Evolutionary conservation across 768 basidiomycete species (phyloP), one percentile per base, ranked within the genome.

Genomic region (Suillus clintonianus): DNA sequence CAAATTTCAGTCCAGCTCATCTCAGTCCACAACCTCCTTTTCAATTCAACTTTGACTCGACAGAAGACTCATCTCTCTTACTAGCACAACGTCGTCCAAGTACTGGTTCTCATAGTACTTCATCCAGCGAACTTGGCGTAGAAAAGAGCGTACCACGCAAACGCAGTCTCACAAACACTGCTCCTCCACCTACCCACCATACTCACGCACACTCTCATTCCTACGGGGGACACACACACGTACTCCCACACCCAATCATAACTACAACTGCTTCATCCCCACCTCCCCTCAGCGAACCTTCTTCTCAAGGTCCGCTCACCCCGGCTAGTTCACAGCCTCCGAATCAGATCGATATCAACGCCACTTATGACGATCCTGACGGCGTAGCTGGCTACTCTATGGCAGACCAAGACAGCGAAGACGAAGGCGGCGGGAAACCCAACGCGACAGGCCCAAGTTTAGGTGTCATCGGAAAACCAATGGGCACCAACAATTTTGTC

Each of bases 401-500:
- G 5, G 64, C 62, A 2, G 76, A 77, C 1, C 19, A 48, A 71
- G 68, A 32, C 14, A 37, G 37, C 59, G 56, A 50, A 24, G 47
- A 53, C 5, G 10, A 59, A 11, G 65, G 65, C 39, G 65, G 65
- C 39, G 37, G 65, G 3, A 73, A 72, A 45, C 3, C 68, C 7
- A 60, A 67, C 3, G 66, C 72, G 2, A 65, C 68, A 39, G 68
- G 65, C 41, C 77, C 76, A 13, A 78, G 76, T n/a, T 84, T 89
- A 77, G 85, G 82, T 65, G 71, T 85, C 55, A 80, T 90, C 27
- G 85, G 86, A 64, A 92, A 91, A 72, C 85, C 90, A 17, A 81
- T 89, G 71, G 78, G 78, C 14, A 82, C 82, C 24, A 94, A 93
- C 71, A 94, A 94, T 71, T 95, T 95, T 74, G 92, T 94, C 54